phyloP scores from a whole-genome alignment of 805 yeast genomes.

The fission yeast (Schizosaccharomyces pombe) region DNA sequence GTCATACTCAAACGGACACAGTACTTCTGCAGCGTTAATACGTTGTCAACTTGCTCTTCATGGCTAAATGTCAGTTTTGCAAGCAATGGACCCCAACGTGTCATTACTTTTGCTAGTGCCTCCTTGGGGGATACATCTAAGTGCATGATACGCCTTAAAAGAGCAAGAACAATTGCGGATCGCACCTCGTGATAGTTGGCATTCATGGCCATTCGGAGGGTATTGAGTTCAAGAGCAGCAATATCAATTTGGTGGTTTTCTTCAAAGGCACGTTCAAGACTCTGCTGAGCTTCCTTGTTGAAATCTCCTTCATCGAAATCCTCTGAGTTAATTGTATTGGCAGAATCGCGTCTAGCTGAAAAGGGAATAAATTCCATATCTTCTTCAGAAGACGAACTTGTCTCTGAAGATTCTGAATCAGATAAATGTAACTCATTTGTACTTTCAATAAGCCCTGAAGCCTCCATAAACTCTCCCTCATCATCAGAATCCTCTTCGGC shows the following conservation, averaged over 20 bases:
- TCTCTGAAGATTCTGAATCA: not conserved
- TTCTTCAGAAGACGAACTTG: not conserved
- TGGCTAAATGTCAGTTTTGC: conserved; percentile 64
- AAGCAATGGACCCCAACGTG: conserved; percentile 62
- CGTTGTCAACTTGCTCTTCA: conserved; percentile 55
- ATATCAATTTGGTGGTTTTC: conserved; percentile 85
- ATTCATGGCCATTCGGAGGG: conserved; percentile 91
- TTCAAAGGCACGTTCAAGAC: conserved; percentile 75
- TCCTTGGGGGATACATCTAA: conserved; percentile 45
- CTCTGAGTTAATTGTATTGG: conserved; percentile 12
- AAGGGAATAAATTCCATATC: not conserved
- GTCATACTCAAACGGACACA: conserved; percentile 22
- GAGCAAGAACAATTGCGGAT: conserved; percentile 50
- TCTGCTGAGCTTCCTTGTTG: conserved; percentile 72
- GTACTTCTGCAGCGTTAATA: conserved; percentile 24
- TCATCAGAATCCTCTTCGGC: conserved; percentile 2
- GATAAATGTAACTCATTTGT: not conserved
- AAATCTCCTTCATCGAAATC: conserved; percentile 49
- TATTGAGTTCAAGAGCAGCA: conserved; percentile 75
- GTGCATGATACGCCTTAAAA: conserved; percentile 59
- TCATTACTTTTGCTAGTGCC: conserved; percentile 54
- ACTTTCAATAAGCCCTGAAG: not conserved
- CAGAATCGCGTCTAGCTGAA: not conserved
- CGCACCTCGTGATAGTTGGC: conserved; percentile 87
- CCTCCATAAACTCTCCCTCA: conserved; percentile 2